Conservation (phyloP, 2,329 filamentous ascomycete genomes). For the Monosporascus cannonballus region DNA sequence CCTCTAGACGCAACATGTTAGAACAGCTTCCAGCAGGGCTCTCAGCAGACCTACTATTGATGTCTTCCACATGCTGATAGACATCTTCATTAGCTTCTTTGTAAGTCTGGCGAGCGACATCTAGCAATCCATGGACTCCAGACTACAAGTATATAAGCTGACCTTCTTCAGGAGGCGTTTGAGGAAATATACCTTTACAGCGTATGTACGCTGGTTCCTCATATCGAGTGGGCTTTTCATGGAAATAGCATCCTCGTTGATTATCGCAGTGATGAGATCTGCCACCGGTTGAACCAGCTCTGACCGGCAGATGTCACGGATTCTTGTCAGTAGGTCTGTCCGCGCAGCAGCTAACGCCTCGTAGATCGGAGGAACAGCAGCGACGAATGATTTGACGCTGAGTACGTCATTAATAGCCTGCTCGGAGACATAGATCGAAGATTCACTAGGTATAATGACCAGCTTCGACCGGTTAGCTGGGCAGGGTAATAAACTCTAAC, state of each 20-base stretch:
- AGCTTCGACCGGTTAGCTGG: slow-evolving; percentile 43
- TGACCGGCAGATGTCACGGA: slow-evolving; percentile 64
- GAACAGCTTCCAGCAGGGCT: background rate
- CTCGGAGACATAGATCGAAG: slow-evolving; percentile 63
- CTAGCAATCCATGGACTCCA: slow-evolving; percentile 77
- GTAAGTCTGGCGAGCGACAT: slow-evolving; percentile 83
- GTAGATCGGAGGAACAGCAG: slow-evolving; percentile 60
- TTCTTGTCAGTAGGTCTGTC: slow-evolving; percentile 58
- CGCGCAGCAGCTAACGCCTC: slow-evolving; percentile 60
- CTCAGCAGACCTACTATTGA: slow-evolving; percentile 48
- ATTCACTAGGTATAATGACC: slow-evolving; percentile 65
- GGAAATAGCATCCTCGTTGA: slow-evolving; percentile 78
- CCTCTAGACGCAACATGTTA: slow-evolving; percentile 30
- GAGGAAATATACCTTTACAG: slow-evolving; percentile 58
- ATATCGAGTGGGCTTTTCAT: slow-evolving; percentile 76
- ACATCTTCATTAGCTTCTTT: slow-evolving; percentile 82
- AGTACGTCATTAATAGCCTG: slow-evolving; percentile 82
- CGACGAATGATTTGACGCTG: slow-evolving; percentile 76
- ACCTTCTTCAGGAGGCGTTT: background rate
- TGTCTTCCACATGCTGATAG: slow-evolving; percentile 59
- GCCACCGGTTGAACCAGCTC: slow-evolving; percentile 55
- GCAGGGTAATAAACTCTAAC: background rate
- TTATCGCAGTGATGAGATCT: slow-evolving; percentile 57
- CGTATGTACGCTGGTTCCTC: slow-evolving; percentile 84
- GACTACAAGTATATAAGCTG: slow-evolving; percentile 41